These are phyloP conservation scores for Gossypium thurberi DNA, from an alignment of 345 rosid species.

Conservation along the genomic window DNA sequence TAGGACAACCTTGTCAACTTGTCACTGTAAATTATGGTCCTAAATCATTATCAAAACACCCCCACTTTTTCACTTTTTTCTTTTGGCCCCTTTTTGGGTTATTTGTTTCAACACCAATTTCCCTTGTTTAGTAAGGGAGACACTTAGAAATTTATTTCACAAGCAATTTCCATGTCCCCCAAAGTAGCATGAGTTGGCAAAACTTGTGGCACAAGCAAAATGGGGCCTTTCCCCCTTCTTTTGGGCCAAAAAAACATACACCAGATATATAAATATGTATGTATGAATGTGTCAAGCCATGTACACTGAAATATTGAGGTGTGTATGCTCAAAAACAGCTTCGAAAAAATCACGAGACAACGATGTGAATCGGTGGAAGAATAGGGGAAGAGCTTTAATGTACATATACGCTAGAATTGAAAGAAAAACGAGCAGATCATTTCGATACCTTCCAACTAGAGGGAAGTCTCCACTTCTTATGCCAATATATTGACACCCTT, in stretches of 20 bases:
- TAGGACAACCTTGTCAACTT: neutral
- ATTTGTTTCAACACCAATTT: neutral
- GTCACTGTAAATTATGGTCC: conserved; percentile 1
- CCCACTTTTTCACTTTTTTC: neutral
- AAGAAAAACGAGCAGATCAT: conserved; percentile 11
- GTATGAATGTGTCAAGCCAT: neutral
- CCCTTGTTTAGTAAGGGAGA: neutral
- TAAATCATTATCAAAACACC: neutral
- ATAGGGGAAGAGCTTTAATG: conserved; percentile 1
- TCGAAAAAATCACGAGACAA: neutral
- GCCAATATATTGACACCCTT: conserved; percentile 90
- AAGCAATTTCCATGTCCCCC: neutral
- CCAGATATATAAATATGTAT: too few species aligned
- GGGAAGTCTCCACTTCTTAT: conserved; percentile 83
- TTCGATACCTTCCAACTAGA: conserved; percentile 25
- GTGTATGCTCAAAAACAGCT: neutral
- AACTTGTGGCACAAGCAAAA: neutral
- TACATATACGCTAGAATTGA: conserved; percentile 10
- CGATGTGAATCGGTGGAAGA: conserved; percentile 11
- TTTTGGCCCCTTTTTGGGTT: too few species aligned
- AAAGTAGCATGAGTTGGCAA: neutral
- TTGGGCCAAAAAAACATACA: neutral
- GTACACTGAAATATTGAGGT: neutral
- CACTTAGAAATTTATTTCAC: neutral
- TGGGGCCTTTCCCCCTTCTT: neutral